phyloP scores from a whole-genome alignment of 495 filamentous ascomycete species.

The Xylaria scruposa region DNA sequence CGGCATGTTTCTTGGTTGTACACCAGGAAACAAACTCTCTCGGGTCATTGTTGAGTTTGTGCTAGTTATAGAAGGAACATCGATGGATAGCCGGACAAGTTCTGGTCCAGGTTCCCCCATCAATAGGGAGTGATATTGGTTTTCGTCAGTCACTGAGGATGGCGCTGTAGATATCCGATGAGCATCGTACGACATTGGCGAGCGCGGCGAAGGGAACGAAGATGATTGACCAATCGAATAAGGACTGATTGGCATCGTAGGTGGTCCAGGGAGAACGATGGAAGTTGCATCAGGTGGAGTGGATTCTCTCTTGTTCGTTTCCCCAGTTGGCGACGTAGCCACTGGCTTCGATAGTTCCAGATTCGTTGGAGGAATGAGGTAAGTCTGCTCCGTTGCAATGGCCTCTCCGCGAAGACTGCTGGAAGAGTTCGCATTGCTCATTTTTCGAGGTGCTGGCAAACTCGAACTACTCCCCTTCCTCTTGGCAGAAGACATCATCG shows the following conservation, averaged over 20 bases:
- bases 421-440: constrained; percentile 48
- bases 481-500: constrained; percentile 36
- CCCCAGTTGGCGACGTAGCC: constrained; percentile 62
- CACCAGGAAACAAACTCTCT: constrained; percentile 53
- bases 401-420: constrained; percentile 53
- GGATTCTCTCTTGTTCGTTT: constrained; percentile 61
- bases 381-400: constrained; percentile 48
- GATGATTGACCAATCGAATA: constrained; percentile 60
- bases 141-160: constrained; percentile 73
- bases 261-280: constrained; percentile 49
- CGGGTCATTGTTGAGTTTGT: constrained; percentile 86
- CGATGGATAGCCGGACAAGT: constrained; percentile 72
- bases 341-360: constrained; percentile 55
- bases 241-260: constrained; percentile 59
- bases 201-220: constrained; percentile 63
- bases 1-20: constrained; percentile 43
- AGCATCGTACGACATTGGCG: constrained; percentile 69
- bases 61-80: constrained; percentile 86
- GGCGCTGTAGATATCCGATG: constrained; percentile 73
- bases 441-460: constrained; percentile 36
- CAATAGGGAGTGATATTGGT: constrained; percentile 64
- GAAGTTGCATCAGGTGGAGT: constrained; percentile 57
- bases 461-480: constrained; percentile 49
- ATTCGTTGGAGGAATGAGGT: constrained; percentile 28
- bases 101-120: constrained; percentile 69